A percentile compares a stretch with the other conserved stretches of the same genome.
phyloP scores from a whole-genome alignment of 352 stramenopile genomes.

The Phytophthora citrophthora region DNA sequence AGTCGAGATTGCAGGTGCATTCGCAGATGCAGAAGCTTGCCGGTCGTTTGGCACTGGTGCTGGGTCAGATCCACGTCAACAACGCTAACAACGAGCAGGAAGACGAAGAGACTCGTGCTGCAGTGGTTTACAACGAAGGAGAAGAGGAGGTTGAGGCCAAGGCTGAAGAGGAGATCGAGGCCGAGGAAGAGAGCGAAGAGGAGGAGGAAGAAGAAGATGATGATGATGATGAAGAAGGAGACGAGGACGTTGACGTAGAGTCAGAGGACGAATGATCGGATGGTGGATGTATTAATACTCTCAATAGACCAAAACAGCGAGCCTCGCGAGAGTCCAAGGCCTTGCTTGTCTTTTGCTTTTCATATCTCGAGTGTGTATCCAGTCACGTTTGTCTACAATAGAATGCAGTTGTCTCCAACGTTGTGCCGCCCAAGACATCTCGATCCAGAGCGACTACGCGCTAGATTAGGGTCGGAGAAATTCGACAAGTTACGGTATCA shows the following conservation, averaged over 20 bases:
- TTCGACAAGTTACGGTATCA: constrained; percentile 56
- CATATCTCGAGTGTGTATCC: constrained; percentile 14
- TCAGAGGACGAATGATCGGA: constrained; percentile 44
- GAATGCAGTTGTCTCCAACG: constrained; percentile 47
- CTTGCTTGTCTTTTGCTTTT: constrained; percentile 35
- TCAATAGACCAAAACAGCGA: constrained; percentile 54
- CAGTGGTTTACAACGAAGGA: constrained; percentile 77
- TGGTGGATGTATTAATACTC: constrained; percentile 59
- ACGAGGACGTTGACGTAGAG: constrained; percentile 46
- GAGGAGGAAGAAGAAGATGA: constrained; percentile 57
- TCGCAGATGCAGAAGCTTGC: constrained; percentile 85
- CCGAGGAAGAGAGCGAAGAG: constrained; percentile 29
- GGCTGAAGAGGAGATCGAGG: constrained; percentile 10
- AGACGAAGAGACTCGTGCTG: constrained; percentile 55
- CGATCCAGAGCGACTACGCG: constrained; percentile 60
- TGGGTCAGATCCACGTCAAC: constrained; percentile 85
- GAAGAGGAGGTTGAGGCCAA: constrained; percentile 49
- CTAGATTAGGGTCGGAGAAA: constrained; percentile 33
- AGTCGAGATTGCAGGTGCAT: constrained; percentile 84
- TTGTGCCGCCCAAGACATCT: constrained; percentile 61
- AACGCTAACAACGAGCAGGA: constrained; percentile 41
- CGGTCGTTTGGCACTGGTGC: constrained; percentile 78
- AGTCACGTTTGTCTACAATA: constrained; percentile 2
- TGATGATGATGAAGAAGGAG: constrained; percentile 36
- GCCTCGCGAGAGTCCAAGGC: constrained; percentile 23